Conservation (phyloP, 306 rosid species). For the Dalbergia oliveri region DNA sequence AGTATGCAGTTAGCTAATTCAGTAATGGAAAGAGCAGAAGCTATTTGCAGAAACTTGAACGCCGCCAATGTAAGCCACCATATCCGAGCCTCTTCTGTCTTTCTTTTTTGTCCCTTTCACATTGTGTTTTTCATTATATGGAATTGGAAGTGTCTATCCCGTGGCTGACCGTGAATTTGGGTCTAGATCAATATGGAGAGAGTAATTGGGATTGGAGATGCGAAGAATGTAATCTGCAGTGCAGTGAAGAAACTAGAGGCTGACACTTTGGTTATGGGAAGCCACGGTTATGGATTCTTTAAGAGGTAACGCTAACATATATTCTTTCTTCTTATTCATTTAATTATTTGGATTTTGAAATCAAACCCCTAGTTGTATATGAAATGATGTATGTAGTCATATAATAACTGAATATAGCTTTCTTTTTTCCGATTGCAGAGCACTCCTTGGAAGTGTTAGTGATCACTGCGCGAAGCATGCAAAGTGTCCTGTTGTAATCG, state of each 20-base stretch:
- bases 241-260: conserved; percentile 68
- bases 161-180: conserved; percentile 15
- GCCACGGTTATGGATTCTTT: conserved; percentile 88
- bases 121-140: neutral
- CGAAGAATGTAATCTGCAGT: conserved; percentile 79
- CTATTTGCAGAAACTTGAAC: conserved; percentile 55
- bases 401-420: neutral
- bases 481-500: conserved; percentile 81
- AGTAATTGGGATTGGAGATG: conserved; percentile 73
- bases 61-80: conserved; percentile 40
- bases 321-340: neutral
- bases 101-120: neutral
- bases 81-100: neutral
- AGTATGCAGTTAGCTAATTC: conserved; percentile 60
- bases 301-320: conserved; percentile 57
- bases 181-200: conserved; percentile 69
- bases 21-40: conserved; percentile 82
- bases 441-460: conserved; percentile 88
- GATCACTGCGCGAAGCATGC: conserved; percentile 79
- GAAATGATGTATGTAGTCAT: neutral
- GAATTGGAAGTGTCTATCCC: neutral
- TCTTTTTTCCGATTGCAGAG: conserved; percentile 53
- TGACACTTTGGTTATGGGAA: conserved; percentile 88
- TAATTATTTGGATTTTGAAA: neutral
- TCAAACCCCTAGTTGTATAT: neutral